Evolutionary conservation across 139 green algal species (phyloP).

Genomic region (Tetratostichococcus sp.): DNA sequence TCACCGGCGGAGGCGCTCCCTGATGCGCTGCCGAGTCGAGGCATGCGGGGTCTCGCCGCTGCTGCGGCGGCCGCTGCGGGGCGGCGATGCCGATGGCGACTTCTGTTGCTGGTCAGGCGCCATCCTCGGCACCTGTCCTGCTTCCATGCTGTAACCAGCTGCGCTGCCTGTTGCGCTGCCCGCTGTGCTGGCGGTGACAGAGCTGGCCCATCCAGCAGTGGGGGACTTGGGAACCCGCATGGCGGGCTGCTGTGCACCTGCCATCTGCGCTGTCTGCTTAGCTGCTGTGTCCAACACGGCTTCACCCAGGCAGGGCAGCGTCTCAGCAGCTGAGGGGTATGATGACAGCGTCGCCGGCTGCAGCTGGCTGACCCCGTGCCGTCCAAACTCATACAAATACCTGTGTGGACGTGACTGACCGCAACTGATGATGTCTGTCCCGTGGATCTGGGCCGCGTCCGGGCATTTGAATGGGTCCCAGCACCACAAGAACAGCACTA

Average conservation of each 20-base stretch:
- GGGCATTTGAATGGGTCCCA: too few species aligned
- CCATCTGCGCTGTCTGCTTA: not conserved
- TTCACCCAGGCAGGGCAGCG: not conserved
- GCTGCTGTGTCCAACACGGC: not conserved
- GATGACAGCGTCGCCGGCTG: not conserved
- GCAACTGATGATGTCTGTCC: not conserved
- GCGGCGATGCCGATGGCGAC: not conserved
- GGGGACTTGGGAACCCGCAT: too few species aligned
- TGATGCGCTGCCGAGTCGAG: not conserved
- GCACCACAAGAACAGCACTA: too few species aligned
- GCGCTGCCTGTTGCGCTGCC: too few species aligned
- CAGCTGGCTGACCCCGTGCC: conserved; percentile 17
- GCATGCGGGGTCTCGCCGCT: not conserved
- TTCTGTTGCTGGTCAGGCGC: too few species aligned
- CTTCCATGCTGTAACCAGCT: too few species aligned
- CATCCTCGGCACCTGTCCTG: too few species aligned
- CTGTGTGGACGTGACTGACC: too few species aligned
- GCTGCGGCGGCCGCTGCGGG: not conserved
- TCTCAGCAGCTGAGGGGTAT: not conserved
- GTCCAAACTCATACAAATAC: conserved; percentile 63
- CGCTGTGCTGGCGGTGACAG: too few species aligned
- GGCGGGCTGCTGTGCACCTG: too few species aligned
- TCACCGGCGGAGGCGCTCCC: not conserved
- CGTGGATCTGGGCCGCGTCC: too few species aligned
- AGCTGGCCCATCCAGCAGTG: too few species aligned